A percentile compares a stretch with the other conserved stretches of the same genome.
These are phyloP conservation scores for Xylaria cubensis DNA, from an alignment of 495 filamentous ascomycete species.

Conservation along the genomic window DNA sequence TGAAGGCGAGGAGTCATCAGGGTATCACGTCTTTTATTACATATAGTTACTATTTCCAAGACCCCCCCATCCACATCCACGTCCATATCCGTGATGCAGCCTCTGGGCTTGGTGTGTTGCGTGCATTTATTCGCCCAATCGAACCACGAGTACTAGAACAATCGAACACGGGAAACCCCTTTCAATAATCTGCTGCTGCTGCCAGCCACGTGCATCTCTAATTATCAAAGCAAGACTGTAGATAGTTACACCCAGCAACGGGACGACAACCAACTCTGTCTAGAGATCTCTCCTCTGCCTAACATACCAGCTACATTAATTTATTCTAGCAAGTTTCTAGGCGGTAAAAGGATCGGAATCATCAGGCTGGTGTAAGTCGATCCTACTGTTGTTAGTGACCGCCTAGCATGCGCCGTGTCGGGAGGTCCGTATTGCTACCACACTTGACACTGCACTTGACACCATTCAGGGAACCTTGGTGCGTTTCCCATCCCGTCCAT, in stretches of 20 bases:
- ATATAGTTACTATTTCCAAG: not conserved
- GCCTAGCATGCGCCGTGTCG: not conserved
- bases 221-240: conserved; percentile 1
- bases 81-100: not conserved
- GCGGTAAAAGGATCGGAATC: not conserved
- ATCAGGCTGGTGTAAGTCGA: conserved; percentile 10
- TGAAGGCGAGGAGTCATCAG: conserved; percentile 26
- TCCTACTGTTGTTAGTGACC: not conserved
- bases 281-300: not conserved
- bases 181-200: not conserved
- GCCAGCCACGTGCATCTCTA: conserved; percentile 21
- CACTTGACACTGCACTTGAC: conserved; percentile 4
- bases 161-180: not conserved
- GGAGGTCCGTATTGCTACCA: conserved; percentile 17
- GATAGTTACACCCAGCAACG: not conserved
- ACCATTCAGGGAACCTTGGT: conserved; percentile 18
- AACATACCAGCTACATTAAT: not conserved
- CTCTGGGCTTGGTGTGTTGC: conserved; percentile 14
- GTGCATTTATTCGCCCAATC: conserved; percentile 10
- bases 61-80: not conserved
- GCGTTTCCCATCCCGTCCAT: not conserved
- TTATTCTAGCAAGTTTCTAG: not conserved
- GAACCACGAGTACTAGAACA: conserved; percentile 3
- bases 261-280: conserved; percentile 1
- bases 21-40: conserved; percentile 15